Percentiles rank a stretch among this genome's conserved stretches.
These are phyloP conservation scores for Cryphonectria naterciae DNA, from an alignment of 2,329 filamentous ascomycete species.

Conservation along the genomic window DNA sequence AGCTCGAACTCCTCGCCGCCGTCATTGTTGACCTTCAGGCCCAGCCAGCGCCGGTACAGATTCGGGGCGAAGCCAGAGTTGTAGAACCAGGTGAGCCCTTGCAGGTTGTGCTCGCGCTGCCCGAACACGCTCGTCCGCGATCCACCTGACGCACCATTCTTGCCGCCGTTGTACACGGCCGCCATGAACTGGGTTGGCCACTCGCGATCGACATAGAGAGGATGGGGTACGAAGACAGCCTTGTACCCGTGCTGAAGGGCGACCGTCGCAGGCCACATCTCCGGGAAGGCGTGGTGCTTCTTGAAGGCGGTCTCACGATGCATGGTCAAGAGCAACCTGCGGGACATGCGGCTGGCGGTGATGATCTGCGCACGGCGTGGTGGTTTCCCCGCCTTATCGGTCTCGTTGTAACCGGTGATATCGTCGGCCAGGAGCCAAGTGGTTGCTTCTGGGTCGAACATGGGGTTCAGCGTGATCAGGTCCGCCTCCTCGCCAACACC, in stretches of 20 bases:
- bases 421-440: slow-evolving; percentile 82
- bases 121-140: slow-evolving; percentile 74
- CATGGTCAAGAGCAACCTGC: slow-evolving; percentile 81
- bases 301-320: slow-evolving; percentile 84
- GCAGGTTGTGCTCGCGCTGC: slow-evolving; percentile 86
- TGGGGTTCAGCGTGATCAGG: slow-evolving; percentile 86
- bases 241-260: slow-evolving; percentile 92
- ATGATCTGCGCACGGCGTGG: slow-evolving; percentile 86
- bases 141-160: slow-evolving; percentile 75
- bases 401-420: slow-evolving; percentile 80
- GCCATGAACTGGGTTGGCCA: slow-evolving; percentile 84
- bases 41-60: slow-evolving; percentile 84
- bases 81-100: slow-evolving; percentile 90
- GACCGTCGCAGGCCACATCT: slow-evolving; percentile 92
- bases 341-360: slow-evolving; percentile 82
- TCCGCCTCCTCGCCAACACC: slow-evolving; percentile 90
- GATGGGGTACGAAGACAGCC: slow-evolving; percentile 88
- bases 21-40: slow-evolving; percentile 77
- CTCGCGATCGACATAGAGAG: slow-evolving; percentile 81
- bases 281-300: slow-evolving; percentile 89
- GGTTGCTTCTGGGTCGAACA: slow-evolving; percentile 88
- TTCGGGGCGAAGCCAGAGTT: slow-evolving; percentile 81
- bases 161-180: slow-evolving; percentile 77
- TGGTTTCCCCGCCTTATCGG: slow-evolving; percentile 59
- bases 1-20: slow-evolving; percentile 78